Evolutionary conservation across 176 grass and related monocot species (phyloP), one percentile per base, ranked within the genome.

Genomic region (Cenchrus purpureus): DNA sequence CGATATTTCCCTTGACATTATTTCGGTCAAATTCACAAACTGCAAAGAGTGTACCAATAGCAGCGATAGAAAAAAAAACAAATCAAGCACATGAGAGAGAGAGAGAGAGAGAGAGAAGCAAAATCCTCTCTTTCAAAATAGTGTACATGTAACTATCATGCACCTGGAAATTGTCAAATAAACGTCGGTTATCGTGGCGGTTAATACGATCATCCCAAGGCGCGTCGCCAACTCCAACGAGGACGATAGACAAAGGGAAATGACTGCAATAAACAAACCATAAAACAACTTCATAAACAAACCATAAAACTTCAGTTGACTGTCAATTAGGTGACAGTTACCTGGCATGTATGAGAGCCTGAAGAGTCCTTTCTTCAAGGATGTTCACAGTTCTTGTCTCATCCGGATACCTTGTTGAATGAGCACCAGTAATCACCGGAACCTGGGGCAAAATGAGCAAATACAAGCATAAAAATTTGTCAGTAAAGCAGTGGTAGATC

Each of bases 21-120:
- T 97, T 31, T 90, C 80, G 1, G 94, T 92, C 59, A 97, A 97
- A 84, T 92, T 80, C 28, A 97, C 91, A 76, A 94, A 97, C 95
- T 94, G 72, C 67, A 84, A 22, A 48, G 25, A 52, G 6, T 3
- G 12, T 3, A 13, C 55, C 19, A 55, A n/a, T 10, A 19, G 56
- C 56, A 61, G 11, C 45, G 42, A 10, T n/a, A 14, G 49, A 12
- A 51, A 51, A 19, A 4, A 62, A 19, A 50, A 3, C 15, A 40
- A 61, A 12, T 75, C 4, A 11, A 70, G n/a, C 2, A 42, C 50
- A 25, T 25, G 64, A 46, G 66, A 46, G 42, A 52, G 51, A 34
- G 42, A 52, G 51, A 34, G 37, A 40, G 65, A 59, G 66, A 46
- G 42, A 53, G 51, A 53, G 12, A 5, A 14, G 4, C 17, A 0